These are phyloP conservation scores for Pseudogymnoascus sp. DNA, from an alignment of 2,329 filamentous ascomycete species.

Conservation along the genomic window DNA sequence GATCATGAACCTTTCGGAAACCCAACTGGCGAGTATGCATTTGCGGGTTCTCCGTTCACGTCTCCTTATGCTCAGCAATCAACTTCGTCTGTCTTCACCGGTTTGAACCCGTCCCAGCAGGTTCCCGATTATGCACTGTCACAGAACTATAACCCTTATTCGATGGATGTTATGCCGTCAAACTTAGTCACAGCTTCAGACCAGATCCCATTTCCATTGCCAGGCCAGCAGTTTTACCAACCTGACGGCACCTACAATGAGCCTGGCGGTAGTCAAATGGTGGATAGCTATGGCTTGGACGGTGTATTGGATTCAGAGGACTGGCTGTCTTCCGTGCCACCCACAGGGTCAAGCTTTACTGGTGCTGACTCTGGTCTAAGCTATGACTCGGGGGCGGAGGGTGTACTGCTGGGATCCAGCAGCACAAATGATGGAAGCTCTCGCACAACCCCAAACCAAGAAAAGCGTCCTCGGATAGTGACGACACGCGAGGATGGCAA, in stretches of 20 bases:
- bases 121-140: neutral
- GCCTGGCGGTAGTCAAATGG: neutral
- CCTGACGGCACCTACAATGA: neutral
- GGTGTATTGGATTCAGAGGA: neutral
- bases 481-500: neutral
- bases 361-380: neutral
- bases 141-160: neutral
- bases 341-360: neutral
- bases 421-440: neutral
- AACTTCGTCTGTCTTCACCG: neutral
- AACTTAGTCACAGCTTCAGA: neutral
- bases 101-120: neutral
- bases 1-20: neutral
- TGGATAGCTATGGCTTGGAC: neutral
- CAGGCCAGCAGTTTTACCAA: neutral
- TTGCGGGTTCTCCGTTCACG: neutral
- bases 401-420: neutral
- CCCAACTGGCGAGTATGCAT: neutral
- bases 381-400: neutral
- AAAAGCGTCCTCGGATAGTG: neutral
- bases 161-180: neutral
- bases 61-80: neutral
- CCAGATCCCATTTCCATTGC: neutral
- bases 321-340: neutral
- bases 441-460: neutral